Percentiles rank a stretch among this genome's conserved stretches.
phyloP scores from a whole-genome alignment of 2,329 filamentous ascomycete genomes.

The Fusarium pininemorale region DNA sequence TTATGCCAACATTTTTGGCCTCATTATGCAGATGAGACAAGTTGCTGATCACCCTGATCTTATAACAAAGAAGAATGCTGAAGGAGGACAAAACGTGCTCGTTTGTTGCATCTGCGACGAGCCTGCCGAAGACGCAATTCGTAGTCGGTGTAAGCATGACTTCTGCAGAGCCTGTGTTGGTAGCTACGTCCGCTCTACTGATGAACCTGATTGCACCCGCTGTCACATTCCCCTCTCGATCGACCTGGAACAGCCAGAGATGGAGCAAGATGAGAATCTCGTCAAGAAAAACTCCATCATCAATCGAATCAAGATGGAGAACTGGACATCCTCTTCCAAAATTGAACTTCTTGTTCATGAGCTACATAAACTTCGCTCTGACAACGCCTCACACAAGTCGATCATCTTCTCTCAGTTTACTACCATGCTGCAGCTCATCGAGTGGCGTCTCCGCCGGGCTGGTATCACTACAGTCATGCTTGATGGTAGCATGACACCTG shows the following conservation, averaged over 20 bases:
- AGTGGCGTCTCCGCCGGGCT: constrained; percentile 95
- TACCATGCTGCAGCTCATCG: constrained; percentile 94
- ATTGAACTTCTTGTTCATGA: constrained; percentile 97
- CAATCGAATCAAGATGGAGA: constrained; percentile 98
- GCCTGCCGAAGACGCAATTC: constrained; percentile 91
- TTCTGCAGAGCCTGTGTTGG: constrained; percentile 56
- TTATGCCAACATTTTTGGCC: constrained; percentile 97
- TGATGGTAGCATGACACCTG: constrained; percentile 95
- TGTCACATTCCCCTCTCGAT: constrained; percentile 92
- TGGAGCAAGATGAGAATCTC: constrained; percentile 86
- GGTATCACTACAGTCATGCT: constrained; percentile 99
- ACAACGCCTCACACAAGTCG: constrained; percentile 93
- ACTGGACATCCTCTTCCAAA: constrained; percentile 98
- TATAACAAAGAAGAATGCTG: constrained; percentile 85
- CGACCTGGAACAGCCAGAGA: constrained; percentile 93
- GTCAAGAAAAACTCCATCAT: constrained; percentile 98
- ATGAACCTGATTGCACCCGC: constrained; percentile 82
- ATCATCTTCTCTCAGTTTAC: constrained; percentile 99
- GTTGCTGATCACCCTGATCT: constrained; percentile 96
- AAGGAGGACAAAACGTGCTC: constrained; percentile 88
- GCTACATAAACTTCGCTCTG: constrained; percentile 87
- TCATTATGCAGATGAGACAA: constrained; percentile 99
- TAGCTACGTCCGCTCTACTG: constrained; percentile 76
- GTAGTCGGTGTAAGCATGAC: constrained; percentile 91
- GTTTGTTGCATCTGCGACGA: constrained; percentile 97